phyloP scores from a whole-genome alignment of 163 green algal species.

The Chlamydomonas reinhardtii region DNA sequence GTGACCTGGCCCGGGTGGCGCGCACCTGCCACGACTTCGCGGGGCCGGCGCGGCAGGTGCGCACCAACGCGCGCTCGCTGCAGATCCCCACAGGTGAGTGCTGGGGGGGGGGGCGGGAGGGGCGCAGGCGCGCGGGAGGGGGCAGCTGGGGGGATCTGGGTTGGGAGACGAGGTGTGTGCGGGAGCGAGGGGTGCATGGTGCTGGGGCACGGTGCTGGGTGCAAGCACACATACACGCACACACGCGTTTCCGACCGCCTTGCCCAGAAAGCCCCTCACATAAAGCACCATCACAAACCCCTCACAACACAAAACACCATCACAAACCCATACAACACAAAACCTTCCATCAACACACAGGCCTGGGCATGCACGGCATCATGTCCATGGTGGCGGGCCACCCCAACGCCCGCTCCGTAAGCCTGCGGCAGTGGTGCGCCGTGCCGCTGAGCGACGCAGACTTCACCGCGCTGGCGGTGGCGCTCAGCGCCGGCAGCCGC shows the following conservation, averaged over 20 bases:
- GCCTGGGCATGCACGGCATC: slow-evolving; percentile 46
- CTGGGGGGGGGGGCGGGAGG: too few relatives aligned
- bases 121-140: not conserved
- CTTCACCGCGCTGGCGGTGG: slow-evolving; percentile 50
- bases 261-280: too few relatives aligned
- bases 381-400: slow-evolving; percentile 51
- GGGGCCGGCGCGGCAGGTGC: not conserved
- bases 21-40: slow-evolving; percentile 46
- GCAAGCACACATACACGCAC: too few relatives aligned
- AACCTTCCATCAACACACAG: slow-evolving; percentile 8
- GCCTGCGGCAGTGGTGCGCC: slow-evolving; percentile 43
- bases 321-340: not conserved
- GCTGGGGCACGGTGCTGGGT: too few relatives aligned
- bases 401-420: slow-evolving; percentile 51
- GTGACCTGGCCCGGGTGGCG: slow-evolving; percentile 36
- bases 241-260: too few relatives aligned
- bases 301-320: too few relatives aligned
- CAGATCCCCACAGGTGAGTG: slow-evolving; percentile 41
- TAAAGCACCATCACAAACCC: too few relatives aligned
- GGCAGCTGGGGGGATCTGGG: not conserved
- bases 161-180: too few relatives aligned
- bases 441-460: slow-evolving; percentile 25
- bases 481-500: slow-evolving; percentile 22
- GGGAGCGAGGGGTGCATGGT: too few relatives aligned
- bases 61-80: slow-evolving; percentile 27